Evolutionary conservation across 441 rosid genomes (phyloP).

Genomic region (Gossypium davidsonii): DNA sequence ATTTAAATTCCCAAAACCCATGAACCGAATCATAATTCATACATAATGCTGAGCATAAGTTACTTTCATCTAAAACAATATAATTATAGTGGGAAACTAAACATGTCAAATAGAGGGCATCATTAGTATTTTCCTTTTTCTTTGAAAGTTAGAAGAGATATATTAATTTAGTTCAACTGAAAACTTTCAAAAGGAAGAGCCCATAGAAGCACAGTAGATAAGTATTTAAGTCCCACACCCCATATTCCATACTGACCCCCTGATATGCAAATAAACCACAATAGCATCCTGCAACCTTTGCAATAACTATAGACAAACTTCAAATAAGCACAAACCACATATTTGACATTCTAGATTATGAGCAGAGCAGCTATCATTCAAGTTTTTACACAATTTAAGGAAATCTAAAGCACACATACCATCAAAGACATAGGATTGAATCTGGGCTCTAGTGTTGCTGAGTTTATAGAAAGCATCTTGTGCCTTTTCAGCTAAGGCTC

Average conservation of each 20-base stretch:
- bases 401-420: conserved; percentile 29
- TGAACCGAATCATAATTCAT: neutral
- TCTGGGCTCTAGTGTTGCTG: conserved; percentile 51
- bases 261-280: neutral
- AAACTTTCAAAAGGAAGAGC: neutral
- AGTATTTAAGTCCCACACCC: neutral
- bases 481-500: conserved; percentile 54
- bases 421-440: conserved; percentile 64
- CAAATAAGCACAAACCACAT: neutral
- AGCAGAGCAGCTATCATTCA: neutral
- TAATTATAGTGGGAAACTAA: neutral
- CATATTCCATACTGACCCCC: neutral
- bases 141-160: neutral
- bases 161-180: neutral
- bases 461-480: conserved; percentile 63
- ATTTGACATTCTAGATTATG: neutral
- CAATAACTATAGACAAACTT: neutral
- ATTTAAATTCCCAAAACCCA: neutral
- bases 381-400: neutral
- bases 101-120: neutral
- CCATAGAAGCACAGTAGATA: neutral
- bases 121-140: neutral
- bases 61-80: neutral
- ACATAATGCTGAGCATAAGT: neutral
- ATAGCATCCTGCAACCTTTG: neutral